These are phyloP conservation scores for Cercospora berteroae DNA, from an alignment of 2,329 filamentous ascomycete genomes.

Conservation along the genomic window DNA sequence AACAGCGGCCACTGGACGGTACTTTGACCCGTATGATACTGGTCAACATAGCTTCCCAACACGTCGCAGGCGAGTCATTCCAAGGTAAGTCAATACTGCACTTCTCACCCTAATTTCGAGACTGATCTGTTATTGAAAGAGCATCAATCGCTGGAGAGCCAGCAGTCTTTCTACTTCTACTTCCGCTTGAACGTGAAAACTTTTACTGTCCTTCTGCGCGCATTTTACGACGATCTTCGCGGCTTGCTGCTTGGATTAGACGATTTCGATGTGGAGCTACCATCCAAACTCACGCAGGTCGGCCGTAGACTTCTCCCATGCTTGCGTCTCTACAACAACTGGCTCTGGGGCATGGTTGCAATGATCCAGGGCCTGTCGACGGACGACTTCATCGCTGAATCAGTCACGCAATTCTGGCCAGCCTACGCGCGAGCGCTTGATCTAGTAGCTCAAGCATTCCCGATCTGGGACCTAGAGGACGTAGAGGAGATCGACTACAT, in stretches of 20 bases:
- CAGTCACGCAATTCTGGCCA: conserved; percentile 63
- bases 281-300: conserved; percentile 24
- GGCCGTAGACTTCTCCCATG: conserved; percentile 58
- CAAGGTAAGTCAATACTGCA: conserved; percentile 47
- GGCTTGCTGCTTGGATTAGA: conserved; percentile 43
- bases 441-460: conserved; percentile 56
- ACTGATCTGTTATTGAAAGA: background rate
- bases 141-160: conserved; percentile 29
- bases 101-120: background rate
- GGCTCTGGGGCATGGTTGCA: conserved; percentile 59
- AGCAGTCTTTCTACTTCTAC: conserved; percentile 57
- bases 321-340: conserved; percentile 66
- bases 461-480: conserved; percentile 52
- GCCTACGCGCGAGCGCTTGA: conserved; percentile 63
- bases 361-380: conserved; percentile 55
- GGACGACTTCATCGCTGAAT: conserved; percentile 55
- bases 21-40: conserved; percentile 76
- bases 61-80: conserved; percentile 63
- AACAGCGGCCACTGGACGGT: conserved; percentile 62
- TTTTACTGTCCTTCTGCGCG: conserved; percentile 68
- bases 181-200: conserved; percentile 76
- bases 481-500: conserved; percentile 58
- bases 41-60: conserved; percentile 82
- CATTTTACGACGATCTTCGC: conserved; percentile 68
- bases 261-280: conserved; percentile 47